A percentile compares a stretch with the other conserved stretches of the same genome.
phyloP scores from a whole-genome alignment of 2,329 filamentous ascomycete species.

The Stagonosporopsis tanaceti region DNA sequence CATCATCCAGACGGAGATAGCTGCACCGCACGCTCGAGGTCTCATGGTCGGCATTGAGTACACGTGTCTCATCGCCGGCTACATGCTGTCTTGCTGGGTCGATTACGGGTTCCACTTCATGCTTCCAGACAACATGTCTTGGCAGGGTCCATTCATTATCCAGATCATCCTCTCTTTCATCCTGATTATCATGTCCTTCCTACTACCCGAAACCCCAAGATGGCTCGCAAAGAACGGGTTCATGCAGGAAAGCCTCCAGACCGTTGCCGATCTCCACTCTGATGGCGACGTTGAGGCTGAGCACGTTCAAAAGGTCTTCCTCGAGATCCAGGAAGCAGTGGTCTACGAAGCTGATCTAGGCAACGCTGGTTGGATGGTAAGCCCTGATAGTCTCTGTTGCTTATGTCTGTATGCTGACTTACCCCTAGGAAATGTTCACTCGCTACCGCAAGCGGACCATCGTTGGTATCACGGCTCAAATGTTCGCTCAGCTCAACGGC shows the following conservation, averaged over 20 bases:
- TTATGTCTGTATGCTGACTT: not conserved
- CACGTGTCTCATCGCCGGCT: conserved; percentile 49
- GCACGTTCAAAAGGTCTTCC: conserved; percentile 48
- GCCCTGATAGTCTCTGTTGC: not conserved
- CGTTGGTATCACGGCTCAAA: conserved; percentile 52
- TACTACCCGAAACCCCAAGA: conserved; percentile 51
- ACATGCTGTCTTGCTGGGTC: conserved; percentile 53
- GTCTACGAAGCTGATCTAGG: conserved; percentile 48
- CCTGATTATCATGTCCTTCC: conserved; percentile 48
- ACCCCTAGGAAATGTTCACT: conserved; percentile 52
- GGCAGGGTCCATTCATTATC: conserved; percentile 45
- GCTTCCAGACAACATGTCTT: conserved; percentile 44
- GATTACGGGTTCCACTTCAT: conserved; percentile 51
- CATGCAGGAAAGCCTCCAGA: conserved; percentile 51
- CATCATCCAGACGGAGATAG: conserved; percentile 51
- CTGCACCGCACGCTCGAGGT: conserved; percentile 47
- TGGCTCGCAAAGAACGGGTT: conserved; percentile 55
- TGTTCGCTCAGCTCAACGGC: conserved; percentile 54
- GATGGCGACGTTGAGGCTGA: conserved; percentile 46
- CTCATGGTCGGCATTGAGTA: conserved; percentile 54
- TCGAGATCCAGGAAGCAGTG: conserved; percentile 51
- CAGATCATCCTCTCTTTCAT: conserved; percentile 46
- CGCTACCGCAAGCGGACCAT: conserved; percentile 54
- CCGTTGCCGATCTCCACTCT: conserved; percentile 53
- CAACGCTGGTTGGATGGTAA: conserved; percentile 45